Base-by-base conservation (phyloP, 306 rosid genomes). In the Rosa persica region DNA sequence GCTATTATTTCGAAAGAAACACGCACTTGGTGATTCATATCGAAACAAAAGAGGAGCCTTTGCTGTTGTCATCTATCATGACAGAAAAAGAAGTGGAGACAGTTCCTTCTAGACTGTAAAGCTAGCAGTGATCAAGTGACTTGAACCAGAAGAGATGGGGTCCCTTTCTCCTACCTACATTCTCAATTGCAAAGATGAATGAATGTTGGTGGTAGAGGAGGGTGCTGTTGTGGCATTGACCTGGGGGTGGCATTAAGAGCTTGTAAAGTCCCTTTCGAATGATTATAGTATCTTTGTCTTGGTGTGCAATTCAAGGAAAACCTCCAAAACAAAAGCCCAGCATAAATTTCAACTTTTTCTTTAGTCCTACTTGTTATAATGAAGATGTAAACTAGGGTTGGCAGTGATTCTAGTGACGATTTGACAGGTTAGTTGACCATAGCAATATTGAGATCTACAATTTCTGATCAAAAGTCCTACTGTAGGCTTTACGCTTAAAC, bases 231-330 rank as follows among this genome's bases (percentile, higher is more conserved):
- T 62, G 61, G 30, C 62, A 77, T 74, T 75, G 62, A 71, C 78
- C 74, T 34, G 12, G 66, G 55, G 78, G 2, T 55, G 75, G 73
- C 46, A n/a, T 25, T 39, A 34, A 30, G 10, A 51, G 34, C 54
- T 75, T 52, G 72, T 71, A 30, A 67, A 36, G 79, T 83, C 86
- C 64, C 79, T 61, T 25, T 91, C 86, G 43, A 80, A 82, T 82
- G 83, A 85, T 83, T 65, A 48, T 79, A 70, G 72, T n/a, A 87
- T 87, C 85, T 81, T 4, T 84, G 84, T 87, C 88, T 82, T 84
- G 76, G 73, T 72, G 80, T 62, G 44, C 52, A 54, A 81, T 57
- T 81, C 71, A 81, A 71, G 57, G 82, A 74, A 85, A 80, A 79
- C 76, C 60, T 79, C 67, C 72, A 79, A 82, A 79, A 42, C 17